Base-by-base conservation (phyloP, 2,329 filamentous ascomycete species). In the Penicillium hesseltinei region DNA sequence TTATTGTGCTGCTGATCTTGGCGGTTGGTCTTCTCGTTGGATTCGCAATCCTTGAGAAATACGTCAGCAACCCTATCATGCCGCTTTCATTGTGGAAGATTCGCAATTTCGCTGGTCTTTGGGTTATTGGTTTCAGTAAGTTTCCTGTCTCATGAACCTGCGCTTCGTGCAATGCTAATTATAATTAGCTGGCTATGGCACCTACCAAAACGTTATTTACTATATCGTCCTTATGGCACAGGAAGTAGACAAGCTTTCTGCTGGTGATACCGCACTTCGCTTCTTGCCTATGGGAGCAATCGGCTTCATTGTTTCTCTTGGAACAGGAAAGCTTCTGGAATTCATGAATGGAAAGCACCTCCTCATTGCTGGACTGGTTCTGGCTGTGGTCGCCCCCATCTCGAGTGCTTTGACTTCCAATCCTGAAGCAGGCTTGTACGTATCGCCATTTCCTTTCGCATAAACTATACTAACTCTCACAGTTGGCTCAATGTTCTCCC, bases 1-100 rank as follows among this genome's bases (percentile, higher is more conserved):
- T 79, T 54, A 78, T 79, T 29, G 74, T 71, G 10, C 63, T 79
- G 2, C 62, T 79, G 8, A 59, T 79, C 4, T 31, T 76, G 1
- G 72, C 74, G 5, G 63, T 79, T 21, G 70, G 63, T 2, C 61
- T 79, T 51, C 70, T 79, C 3, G 70, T 68, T 5, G 63, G 69
- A 6, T 80, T 79, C 44, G 69, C 70, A 1, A 68, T 71, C 33
- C 68, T 77, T 9, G 76, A 80, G 63, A 79, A 77, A 60, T 78
- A 77, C 51, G 73, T 78, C 21, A 58, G 68, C 15, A 78, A 79
- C 49, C 77, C 77, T 2, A 75, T 80, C 53, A 80, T 80, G 77
- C 77, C 77, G 0, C 63, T 80, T 1, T 76, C 74, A 0, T 59
- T 80, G 8, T 80, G 77, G 77, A 79, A 76, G 47, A 70, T 79